Base-by-base conservation (phyloP, 805 yeast genomes). In the Millerago galiae region DNA sequence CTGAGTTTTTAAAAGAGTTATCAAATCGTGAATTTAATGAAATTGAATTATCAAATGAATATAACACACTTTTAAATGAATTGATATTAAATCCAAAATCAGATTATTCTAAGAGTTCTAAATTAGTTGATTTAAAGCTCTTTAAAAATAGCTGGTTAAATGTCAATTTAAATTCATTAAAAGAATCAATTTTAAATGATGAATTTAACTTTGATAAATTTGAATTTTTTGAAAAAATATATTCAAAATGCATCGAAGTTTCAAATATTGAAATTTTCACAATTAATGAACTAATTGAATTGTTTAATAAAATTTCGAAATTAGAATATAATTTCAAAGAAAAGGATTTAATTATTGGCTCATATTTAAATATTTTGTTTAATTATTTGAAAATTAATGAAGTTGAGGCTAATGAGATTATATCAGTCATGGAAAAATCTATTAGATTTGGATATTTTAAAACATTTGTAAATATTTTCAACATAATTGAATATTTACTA, bases 91-190 rank as follows among this genome's bases (percentile, higher is more conserved):
- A 56, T 1, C 47, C 56, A 0, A 42, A 33, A n/a, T 40, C 53
- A 5, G 61, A 62, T 36, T 51, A 54, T 5, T 46, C 35, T 9
- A 46, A 54, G 13, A 40, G 67, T 1, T 33, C 38, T 1, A 29
- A 25, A 2, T 34, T 70, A 8, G 43, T 57, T 2, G 43, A 49
- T 0, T 42, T 61, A 27, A 43, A 52, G 0, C 47, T 61, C 2
- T 62, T 63, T 40, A 46, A 47, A 8, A 47, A 49, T 34, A 58
- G 64, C 3, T 64, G 63, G 63, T 46, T 46, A 3, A 41, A 50
- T 9, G 38, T 61, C 2, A 40, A 57, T 9, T 17, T 58, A 5
- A 29, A 37, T 2, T 15, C 37, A 2, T 28, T 62, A 12, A 56
- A 41, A 30, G 17, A 50, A 2, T 48, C 55, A 2, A 34, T 56